phyloP scores from a whole-genome alignment of 345 rosid species.

The Erodium maritimum region DNA sequence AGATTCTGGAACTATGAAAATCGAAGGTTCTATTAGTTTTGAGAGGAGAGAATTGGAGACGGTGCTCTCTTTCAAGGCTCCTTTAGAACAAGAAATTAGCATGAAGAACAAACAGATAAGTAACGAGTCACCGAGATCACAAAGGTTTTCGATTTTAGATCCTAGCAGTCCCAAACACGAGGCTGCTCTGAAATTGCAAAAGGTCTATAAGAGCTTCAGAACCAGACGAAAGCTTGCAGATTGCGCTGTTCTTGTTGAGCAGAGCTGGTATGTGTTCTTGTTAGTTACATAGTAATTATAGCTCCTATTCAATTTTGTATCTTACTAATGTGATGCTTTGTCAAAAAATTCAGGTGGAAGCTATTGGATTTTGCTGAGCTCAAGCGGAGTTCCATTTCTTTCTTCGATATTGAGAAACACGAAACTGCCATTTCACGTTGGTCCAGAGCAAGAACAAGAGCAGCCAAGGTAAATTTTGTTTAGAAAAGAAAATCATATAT shows the following conservation, averaged over 20 bases:
- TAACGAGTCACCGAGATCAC: too few relatives aligned
- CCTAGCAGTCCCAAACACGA: conserved; percentile 36
- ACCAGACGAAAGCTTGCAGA: conserved; percentile 92
- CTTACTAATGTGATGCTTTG: neutral
- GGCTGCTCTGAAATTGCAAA: conserved; percentile 81
- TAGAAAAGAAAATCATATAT: too few relatives aligned
- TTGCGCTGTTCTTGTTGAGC: conserved; percentile 84
- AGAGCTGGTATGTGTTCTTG: conserved; percentile 70
- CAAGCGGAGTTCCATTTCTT: conserved; percentile 78
- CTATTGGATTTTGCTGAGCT: conserved; percentile 80
- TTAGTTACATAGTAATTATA: conserved; percentile 13
- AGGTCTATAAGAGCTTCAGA: conserved; percentile 86
- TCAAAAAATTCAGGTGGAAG: conserved; percentile 51
- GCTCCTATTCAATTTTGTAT: neutral
- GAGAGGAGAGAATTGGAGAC: too few relatives aligned
- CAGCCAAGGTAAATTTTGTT: conserved; percentile 38
- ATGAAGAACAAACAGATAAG: too few relatives aligned
- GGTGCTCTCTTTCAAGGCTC: conserved; percentile 24
- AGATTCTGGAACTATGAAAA: too few relatives aligned
- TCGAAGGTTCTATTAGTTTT: too few relatives aligned
- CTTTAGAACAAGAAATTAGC: too few relatives aligned
- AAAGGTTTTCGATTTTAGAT: too few relatives aligned
- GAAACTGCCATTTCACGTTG: conserved; percentile 92
- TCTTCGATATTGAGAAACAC: conserved; percentile 79
- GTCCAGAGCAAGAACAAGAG: conserved; percentile 92